Conservation (phyloP, 257 asterid genomes). For the Galeopsis tetrahit region DNA sequence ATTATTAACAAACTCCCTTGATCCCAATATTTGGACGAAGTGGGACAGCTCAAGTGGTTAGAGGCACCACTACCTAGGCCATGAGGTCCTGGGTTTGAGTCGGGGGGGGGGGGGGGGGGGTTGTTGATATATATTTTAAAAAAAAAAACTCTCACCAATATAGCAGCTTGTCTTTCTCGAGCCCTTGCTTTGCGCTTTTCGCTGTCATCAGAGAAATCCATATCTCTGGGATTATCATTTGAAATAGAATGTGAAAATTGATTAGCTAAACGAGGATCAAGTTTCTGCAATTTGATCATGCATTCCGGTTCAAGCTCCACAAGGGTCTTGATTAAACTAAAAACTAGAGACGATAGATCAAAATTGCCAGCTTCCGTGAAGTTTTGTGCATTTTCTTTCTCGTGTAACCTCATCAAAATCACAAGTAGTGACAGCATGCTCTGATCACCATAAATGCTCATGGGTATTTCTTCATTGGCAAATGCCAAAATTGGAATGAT, state of each 20-base stretch:
- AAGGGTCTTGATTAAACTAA: slow-evolving; percentile 63
- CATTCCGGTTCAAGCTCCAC: slow-evolving; percentile 83
- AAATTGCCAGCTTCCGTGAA: slow-evolving; percentile 65
- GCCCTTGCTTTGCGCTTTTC: slow-evolving; percentile 90
- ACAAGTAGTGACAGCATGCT: slow-evolving; percentile 94
- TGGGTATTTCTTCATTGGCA: slow-evolving; percentile 72
- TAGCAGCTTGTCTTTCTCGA: slow-evolving; percentile 97
- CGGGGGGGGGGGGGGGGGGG: too few species aligned
- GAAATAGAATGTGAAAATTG: slow-evolving; percentile 54
- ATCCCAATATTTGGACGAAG: too few species aligned
- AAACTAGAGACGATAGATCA: slow-evolving; percentile 59
- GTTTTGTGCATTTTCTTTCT: slow-evolving; percentile 60
- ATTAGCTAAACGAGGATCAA: slow-evolving; percentile 76
- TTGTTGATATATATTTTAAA: too few species aligned
- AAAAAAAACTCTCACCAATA: slow-evolving; percentile 63
- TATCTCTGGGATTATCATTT: slow-evolving; percentile 40
- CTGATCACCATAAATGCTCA: slow-evolving; percentile 67
- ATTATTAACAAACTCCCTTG: neutral
- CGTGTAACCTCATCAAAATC: slow-evolving; percentile 74
- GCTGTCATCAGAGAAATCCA: slow-evolving; percentile 54
- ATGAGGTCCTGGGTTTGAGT: too few species aligned
- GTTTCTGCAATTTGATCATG: slow-evolving; percentile 70
- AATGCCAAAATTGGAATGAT: slow-evolving; percentile 75
- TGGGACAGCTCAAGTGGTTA: too few species aligned
- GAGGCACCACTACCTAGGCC: too few species aligned